Evolutionary conservation across 257 asterid species (phyloP), one percentile per base, ranked within the genome.

Genomic region (Rhazya stricta): DNA sequence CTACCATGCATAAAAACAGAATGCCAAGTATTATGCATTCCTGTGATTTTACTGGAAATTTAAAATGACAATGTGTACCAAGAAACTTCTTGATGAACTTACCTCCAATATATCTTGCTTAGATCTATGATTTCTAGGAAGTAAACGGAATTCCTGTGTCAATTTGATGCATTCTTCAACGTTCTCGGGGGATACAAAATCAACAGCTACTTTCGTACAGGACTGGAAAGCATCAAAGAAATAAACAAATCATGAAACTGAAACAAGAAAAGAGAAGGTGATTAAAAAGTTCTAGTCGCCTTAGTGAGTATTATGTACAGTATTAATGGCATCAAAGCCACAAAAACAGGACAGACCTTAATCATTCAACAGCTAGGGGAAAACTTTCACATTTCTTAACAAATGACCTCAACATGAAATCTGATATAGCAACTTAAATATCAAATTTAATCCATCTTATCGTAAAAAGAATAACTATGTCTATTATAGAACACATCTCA

Each of bases 81-180:
- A 46, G 43, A 48, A 16, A 27, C 42, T 5, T 46, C 58, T 4
- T 15, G 51, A 51, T 9, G 11, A 68, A 46, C 69, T 0, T 76
- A 83, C 89, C 89, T 85, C 89, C 79, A 85, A 71, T 74, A 80
- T 78, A 83, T 85, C 89, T 83, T 85, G 84, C 78, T 85, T 85
- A 30, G 87, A 85, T 71, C 85, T 78, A 77, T 85, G 85, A 27
- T 62, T 48, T 78, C 77, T 77, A 21, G 89, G 89, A 75, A 85
- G 89, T 77, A 85, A 25, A 11, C 89, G 89, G 72, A 85, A 85
- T 60, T 83, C 89, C 82, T 83, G 82, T 8, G 87, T 83, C 78
- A 85, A 74, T 10, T 71, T 76, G 67, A 85, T 79, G 75, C 89
- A 83, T 73, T 78, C 87, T 68, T 76, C 84, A 79, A 85, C 77